These are phyloP conservation scores for Cutaneotrichosporon dermatis DNA, from an alignment of 1,284 basidiomycete species.

Conservation along the genomic window DNA sequence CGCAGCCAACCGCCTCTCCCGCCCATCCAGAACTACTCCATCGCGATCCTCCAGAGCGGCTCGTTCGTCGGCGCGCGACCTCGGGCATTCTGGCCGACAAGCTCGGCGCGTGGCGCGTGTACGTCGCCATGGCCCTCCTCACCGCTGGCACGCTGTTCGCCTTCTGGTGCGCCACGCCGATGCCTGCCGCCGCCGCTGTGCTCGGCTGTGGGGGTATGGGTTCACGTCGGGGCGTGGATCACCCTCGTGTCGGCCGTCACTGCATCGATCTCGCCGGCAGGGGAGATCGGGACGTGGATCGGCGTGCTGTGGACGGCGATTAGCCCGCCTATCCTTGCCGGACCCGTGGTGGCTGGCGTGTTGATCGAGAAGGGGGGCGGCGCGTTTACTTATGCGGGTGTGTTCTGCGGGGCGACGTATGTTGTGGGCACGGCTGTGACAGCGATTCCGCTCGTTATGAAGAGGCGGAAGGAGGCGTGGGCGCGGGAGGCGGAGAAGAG, in stretches of 20 bases:
- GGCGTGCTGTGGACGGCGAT: constrained; percentile 43
- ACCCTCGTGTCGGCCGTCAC: constrained; percentile 39
- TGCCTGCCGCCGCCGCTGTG: constrained; percentile 22
- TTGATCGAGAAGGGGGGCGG: constrained; percentile 20
- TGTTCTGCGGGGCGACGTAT: constrained; percentile 35
- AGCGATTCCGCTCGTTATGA: background rate
- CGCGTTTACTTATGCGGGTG: constrained; percentile 28
- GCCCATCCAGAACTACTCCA: constrained; percentile 15
- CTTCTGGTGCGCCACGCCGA: constrained; percentile 19
- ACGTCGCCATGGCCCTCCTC: constrained; percentile 12
- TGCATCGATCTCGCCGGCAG: constrained; percentile 34
- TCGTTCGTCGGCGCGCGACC: constrained; percentile 20
- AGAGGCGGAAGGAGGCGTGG: background rate
- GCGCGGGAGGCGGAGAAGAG: background rate
- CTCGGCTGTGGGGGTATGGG: constrained; percentile 38
- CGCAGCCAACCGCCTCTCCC: constrained; percentile 9
- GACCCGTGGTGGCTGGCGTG: constrained; percentile 38
- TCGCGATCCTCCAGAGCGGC: constrained; percentile 26
- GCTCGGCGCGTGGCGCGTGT: constrained; percentile 24
- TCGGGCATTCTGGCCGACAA: constrained; percentile 24
- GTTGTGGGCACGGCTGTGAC: constrained; percentile 27
- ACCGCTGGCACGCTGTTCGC: constrained; percentile 19
- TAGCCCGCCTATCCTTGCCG: constrained; percentile 30
- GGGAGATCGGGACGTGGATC: constrained; percentile 41
- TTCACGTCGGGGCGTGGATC: constrained; percentile 36